Evolutionary conservation across 768 basidiomycete species (phyloP).

Genomic region (Bullera alba): DNA sequence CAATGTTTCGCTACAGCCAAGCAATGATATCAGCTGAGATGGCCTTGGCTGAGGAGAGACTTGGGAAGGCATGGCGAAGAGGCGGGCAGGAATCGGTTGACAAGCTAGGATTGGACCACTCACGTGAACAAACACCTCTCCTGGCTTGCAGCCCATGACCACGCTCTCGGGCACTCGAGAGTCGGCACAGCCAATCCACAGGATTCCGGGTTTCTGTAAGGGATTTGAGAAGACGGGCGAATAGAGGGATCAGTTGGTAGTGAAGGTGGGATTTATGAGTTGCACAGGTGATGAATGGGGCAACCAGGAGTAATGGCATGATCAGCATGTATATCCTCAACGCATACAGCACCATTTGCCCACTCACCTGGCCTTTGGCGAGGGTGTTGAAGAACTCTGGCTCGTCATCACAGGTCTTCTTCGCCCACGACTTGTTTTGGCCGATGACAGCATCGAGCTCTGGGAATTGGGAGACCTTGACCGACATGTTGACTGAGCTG

Average conservation of each 20-base stretch:
- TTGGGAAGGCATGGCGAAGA: too few species aligned
- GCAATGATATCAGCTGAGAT: background rate
- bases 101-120: slow-evolving; percentile 8
- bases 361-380: slow-evolving; percentile 58
- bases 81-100: background rate
- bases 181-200: slow-evolving; percentile 55
- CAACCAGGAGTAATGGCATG: slow-evolving; percentile 43
- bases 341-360: slow-evolving; percentile 58
- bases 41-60: too few species aligned
- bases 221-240: slow-evolving; percentile 3
- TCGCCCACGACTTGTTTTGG: slow-evolving; percentile 65
- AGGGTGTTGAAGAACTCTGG: slow-evolving; percentile 60
- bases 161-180: slow-evolving; percentile 77
- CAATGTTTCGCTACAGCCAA: slow-evolving; percentile 64
- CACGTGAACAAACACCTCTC: slow-evolving; percentile 59
- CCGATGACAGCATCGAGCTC: slow-evolving; percentile 48
- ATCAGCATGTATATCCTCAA: background rate
- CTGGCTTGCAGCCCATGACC: slow-evolving; percentile 52
- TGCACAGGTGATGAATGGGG: slow-evolving; percentile 77
- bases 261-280: slow-evolving; percentile 29
- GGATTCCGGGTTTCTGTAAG: slow-evolving; percentile 34
- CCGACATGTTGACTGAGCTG: background rate
- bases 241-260: slow-evolving; percentile 1
- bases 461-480: slow-evolving; percentile 25
- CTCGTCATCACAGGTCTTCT: slow-evolving; percentile 53